These are phyloP conservation scores for Hansenula lynferdii DNA, from an alignment of 1,139 yeast genomes.

Conservation along the genomic window DNA sequence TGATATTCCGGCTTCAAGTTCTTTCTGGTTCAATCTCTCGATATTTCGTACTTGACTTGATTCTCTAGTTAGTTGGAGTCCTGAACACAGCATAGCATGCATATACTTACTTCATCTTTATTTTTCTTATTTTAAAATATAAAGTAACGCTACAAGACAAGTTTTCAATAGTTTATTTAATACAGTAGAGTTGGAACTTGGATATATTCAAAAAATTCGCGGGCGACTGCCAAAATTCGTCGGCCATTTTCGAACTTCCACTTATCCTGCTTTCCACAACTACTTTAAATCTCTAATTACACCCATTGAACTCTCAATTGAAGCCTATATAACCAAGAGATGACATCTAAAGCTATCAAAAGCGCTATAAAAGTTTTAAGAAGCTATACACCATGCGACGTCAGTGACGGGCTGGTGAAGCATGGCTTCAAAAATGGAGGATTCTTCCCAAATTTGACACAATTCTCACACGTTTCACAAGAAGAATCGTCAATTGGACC, in stretches of 20 bases:
- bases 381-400: conserved; percentile 65
- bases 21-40: conserved; percentile 60
- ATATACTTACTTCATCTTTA: conserved; percentile 1
- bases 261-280: no score
- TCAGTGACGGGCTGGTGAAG: conserved; percentile 68
- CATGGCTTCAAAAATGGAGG: conserved; percentile 66
- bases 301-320: no score
- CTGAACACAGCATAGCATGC: not conserved
- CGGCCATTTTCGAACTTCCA: no score
- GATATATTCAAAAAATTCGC: no score
- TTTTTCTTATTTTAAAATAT: no score
- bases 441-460: conserved; percentile 59
- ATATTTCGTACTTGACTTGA: conserved; percentile 34
- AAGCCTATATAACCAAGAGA: no score
- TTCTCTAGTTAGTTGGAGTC: not conserved
- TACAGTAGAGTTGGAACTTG: no score
- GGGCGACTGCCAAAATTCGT: no score
- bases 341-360: not conserved
- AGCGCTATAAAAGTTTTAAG: conserved; percentile 16
- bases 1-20: conserved; percentile 55
- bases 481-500: conserved; percentile 45
- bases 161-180: no score
- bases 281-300: no score
- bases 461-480: conserved; percentile 27
- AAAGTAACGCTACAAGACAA: no score